Conservation (phyloP, 2,329 filamentous ascomycete genomes). For the Harringtonia aguacate region DNA sequence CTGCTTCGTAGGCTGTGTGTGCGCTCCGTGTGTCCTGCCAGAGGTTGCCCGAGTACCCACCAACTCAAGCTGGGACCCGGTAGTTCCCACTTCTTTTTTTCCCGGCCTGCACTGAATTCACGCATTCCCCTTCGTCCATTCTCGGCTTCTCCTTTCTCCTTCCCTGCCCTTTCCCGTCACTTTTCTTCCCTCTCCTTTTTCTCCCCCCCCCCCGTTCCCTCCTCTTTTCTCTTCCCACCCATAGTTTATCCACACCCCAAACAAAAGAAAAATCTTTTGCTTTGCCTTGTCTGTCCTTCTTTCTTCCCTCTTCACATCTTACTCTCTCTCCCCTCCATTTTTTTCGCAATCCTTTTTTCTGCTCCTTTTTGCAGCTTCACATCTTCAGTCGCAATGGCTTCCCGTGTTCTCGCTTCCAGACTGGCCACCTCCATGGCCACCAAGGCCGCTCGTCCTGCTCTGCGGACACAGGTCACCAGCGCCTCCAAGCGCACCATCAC, state of each 20-base stretch:
- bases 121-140: constrained; percentile 14
- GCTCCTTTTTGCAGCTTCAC: constrained; percentile 27
- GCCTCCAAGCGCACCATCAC: constrained; percentile 67
- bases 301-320: constrained; percentile 1
- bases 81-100: constrained; percentile 9
- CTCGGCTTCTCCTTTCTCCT: constrained; percentile 14
- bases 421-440: constrained; percentile 66
- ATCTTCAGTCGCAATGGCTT: constrained; percentile 64
- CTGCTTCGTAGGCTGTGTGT: neutral
- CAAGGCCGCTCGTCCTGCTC: constrained; percentile 69
- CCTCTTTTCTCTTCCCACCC: neutral
- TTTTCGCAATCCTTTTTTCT: constrained; percentile 21
- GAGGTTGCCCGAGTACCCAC: constrained; percentile 6
- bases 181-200: constrained; percentile 4
- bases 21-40: neutral
- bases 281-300: constrained; percentile 4
- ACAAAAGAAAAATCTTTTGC: constrained; percentile 6
- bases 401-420: constrained; percentile 68
- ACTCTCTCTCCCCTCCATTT: constrained; percentile 7
- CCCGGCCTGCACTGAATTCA: constrained; percentile 12
- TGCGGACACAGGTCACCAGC: constrained; percentile 52
- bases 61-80: constrained; percentile 3
- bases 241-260: constrained; percentile 7
- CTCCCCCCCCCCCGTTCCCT: constrained; percentile 1
- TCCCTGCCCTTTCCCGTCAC: constrained; percentile 4